Evolutionary conservation across 78 protist genomes (phyloP).

Genomic region (Dictyostelium firmibasis): DNA sequence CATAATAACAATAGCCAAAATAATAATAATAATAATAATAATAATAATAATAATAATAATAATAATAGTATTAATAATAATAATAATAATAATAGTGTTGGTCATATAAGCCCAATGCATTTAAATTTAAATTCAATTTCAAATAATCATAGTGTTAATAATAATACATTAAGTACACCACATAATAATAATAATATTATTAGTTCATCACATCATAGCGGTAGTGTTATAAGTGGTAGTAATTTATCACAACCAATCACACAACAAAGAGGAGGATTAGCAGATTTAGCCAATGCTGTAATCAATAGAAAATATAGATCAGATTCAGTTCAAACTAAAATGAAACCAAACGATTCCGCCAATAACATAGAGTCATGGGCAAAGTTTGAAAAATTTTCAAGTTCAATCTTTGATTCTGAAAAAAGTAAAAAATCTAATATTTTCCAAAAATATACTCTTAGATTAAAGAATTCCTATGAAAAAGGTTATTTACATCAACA

Average conservation of each 20-base stretch:
- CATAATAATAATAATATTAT: background rate
- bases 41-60: too few relatives aligned
- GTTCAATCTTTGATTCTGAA: background rate
- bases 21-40: too few relatives aligned
- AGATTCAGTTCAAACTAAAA: constrained; percentile 8
- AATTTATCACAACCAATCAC: background rate
- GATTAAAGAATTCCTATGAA: constrained; percentile 40
- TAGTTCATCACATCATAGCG: background rate
- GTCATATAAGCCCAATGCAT: background rate
- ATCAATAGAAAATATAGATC: background rate
- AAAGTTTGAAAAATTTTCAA: background rate
- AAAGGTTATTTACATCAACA: constrained; percentile 48
- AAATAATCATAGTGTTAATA: background rate
- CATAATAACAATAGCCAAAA: too few relatives aligned
- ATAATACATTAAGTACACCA: background rate
- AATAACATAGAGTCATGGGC: constrained; percentile 2
- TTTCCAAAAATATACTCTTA: constrained; percentile 47
- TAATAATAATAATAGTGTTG: background rate
- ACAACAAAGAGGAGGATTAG: background rate
- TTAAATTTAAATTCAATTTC: background rate
- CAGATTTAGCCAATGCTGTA: background rate
- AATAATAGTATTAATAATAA: too few relatives aligned
- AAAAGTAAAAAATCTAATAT: constrained; percentile 13
- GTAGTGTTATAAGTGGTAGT: background rate
- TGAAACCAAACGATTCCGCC: background rate